Evolutionary conservation across 2,329 filamentous ascomycete species (phyloP), one percentile per base, ranked within the genome.

Genomic region (Neocatenulostroma microsporum): DNA sequence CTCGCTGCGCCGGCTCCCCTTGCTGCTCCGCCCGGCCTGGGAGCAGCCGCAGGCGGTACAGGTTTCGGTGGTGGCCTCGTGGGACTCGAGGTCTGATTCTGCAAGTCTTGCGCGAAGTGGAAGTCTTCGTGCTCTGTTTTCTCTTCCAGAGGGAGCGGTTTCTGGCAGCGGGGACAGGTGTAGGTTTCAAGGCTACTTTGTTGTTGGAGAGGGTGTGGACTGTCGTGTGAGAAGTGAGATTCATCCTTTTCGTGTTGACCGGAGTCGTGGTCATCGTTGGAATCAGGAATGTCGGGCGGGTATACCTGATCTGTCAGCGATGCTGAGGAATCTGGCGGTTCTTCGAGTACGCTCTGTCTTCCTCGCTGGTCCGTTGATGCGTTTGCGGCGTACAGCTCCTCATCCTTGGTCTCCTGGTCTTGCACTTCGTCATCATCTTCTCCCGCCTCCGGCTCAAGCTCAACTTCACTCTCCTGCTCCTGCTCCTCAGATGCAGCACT

Each of bases 61-160:
- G 50, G 47, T 27, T 47, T 48, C 7, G 47, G 42, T 13, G 45
- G 43, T 28, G 48, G 47, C 24, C 43, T 42, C 6, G 40, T 33
- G 6, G 53, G 42, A 23, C 35, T 52, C 46, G 33, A 70, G 63
- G 82, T 73, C 47, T 81, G 70, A 39, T 78, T 73, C 46, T 88
- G 80, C 20, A 98, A 70, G 50, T 89, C 83, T 62, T 84, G 85
- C 30, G 91, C 91, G 62, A 94, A 82, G 63, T 98, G 91, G 81
- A 88, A 96, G 60, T 98, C 91, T 36, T 81, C 70, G 59, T 98
- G 91, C 62, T 84, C 88, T 47, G 79, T 73, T 49, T 73, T 72
- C 38, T 80, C 74, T 18, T 66, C 55, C 25, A 69, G 66, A 10
- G 70, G 67, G 21, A 91, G 66, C n/a, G 58, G 56, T 6, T 44